These are phyloP conservation scores for Neopestalotiopsis clavispora DNA, from an alignment of 2,329 filamentous ascomycete species.

Conservation along the genomic window DNA sequence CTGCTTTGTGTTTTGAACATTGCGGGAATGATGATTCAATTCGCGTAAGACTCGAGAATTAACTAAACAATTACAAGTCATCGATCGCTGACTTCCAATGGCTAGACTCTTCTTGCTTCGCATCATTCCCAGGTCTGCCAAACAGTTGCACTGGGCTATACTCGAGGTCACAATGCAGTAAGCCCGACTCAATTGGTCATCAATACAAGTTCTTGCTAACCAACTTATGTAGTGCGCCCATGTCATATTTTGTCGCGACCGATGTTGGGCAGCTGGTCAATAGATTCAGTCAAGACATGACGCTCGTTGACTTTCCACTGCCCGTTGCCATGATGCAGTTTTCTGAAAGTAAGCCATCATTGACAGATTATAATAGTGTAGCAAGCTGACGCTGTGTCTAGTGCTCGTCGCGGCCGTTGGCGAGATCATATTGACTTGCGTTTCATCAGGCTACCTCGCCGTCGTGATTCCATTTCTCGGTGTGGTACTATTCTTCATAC, in stretches of 20 bases:
- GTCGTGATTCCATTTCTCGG: constrained; percentile 7
- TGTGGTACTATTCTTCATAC: constrained; percentile 12
- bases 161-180: constrained; percentile 13
- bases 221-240: background rate
- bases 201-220: background rate
- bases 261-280: constrained; percentile 14
- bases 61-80: background rate
- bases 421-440: constrained; percentile 14
- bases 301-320: constrained; percentile 12
- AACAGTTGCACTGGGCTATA: constrained; percentile 6
- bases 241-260: constrained; percentile 15
- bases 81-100: background rate
- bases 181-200: background rate
- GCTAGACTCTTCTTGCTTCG: constrained; percentile 7
- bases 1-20: constrained; percentile 12
- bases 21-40: constrained; percentile 3
- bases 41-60: background rate
- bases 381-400: background rate
- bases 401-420: constrained; percentile 1
- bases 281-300: constrained; percentile 17
- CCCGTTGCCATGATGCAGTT: constrained; percentile 10
- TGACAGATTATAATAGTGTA: background rate
- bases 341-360: constrained; percentile 7
- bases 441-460: constrained; percentile 14
- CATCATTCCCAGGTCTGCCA: constrained; percentile 12